Conservation (phyloP, 495 filamentous ascomycete genomes). For the Penicillium psychrofluorescens region DNA sequence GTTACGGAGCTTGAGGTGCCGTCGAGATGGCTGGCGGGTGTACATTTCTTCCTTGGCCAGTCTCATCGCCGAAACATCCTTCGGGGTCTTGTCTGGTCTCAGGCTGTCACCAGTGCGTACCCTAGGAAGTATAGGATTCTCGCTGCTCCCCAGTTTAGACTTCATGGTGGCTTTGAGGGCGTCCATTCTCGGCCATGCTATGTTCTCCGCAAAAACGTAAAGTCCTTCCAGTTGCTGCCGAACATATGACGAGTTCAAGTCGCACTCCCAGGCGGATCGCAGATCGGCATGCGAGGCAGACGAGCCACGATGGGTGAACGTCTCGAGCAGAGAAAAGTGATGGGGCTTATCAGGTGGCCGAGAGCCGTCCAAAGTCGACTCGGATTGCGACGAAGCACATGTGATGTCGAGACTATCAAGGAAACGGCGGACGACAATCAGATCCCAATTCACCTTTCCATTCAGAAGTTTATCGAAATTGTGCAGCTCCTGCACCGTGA, state of each 20-base stretch:
- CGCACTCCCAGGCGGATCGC: slow-evolving; percentile 28
- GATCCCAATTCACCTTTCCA: slow-evolving; percentile 69
- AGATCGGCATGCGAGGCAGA: slow-evolving; percentile 8
- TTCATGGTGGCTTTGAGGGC: slow-evolving; percentile 20
- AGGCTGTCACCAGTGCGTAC: neutral
- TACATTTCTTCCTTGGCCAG: slow-evolving; percentile 23
- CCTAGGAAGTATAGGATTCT: slow-evolving; percentile 3
- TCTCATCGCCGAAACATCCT: neutral
- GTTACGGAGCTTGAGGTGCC: slow-evolving; percentile 20
- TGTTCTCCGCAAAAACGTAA: slow-evolving; percentile 39
- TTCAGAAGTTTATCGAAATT: slow-evolving; percentile 59
- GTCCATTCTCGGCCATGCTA: slow-evolving; percentile 43
- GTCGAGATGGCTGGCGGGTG: slow-evolving; percentile 19
- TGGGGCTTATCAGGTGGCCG: slow-evolving; percentile 6
- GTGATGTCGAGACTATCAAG: slow-evolving; percentile 59
- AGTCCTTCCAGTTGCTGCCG: slow-evolving; percentile 43
- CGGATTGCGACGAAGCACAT: slow-evolving; percentile 13
- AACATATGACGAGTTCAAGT: slow-evolving; percentile 30
- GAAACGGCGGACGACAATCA: slow-evolving; percentile 67
- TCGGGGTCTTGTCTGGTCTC: neutral
- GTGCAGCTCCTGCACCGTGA: slow-evolving; percentile 52
- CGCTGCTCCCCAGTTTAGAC: slow-evolving; percentile 7
- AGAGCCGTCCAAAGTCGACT: neutral
- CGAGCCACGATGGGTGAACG: slow-evolving; percentile 16
- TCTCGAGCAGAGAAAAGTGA: slow-evolving; percentile 20